Evolutionary conservation across 2,329 filamentous ascomycete species (phyloP).

Genomic region (Aureobasidium sp.): DNA sequence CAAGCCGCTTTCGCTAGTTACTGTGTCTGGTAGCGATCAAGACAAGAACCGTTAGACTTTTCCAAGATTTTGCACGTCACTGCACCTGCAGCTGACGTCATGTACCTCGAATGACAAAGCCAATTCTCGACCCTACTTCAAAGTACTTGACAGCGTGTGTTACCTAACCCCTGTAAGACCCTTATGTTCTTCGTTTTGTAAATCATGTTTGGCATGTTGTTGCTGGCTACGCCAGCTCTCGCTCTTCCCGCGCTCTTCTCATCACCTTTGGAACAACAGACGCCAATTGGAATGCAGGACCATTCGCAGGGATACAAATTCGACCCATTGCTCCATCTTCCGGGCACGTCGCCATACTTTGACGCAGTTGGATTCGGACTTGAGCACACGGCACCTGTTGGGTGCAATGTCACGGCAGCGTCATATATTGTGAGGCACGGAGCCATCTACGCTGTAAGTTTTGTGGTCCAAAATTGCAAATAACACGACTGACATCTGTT

Average conservation of each 20-base stretch:
- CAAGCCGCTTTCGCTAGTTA: too few species aligned
- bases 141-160: not conserved
- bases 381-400: constrained; percentile 39
- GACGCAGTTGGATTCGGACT: constrained; percentile 34
- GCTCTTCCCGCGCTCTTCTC: not conserved
- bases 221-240: not conserved
- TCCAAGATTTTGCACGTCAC: too few species aligned
- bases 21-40: too few species aligned
- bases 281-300: constrained; percentile 5
- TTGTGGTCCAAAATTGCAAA: not conserved
- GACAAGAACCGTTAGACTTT: too few species aligned
- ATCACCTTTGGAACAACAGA: not conserved
- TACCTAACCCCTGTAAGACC: not conserved
- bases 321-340: constrained; percentile 49
- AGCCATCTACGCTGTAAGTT: constrained; percentile 46
- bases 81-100: too few species aligned
- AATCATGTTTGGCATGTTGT: not conserved
- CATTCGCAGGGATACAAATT: constrained; percentile 31
- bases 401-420: constrained; percentile 46
- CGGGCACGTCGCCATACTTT: constrained; percentile 53
- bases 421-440: constrained; percentile 54
- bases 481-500: not conserved
- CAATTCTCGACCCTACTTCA: too few species aligned
- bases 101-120: too few species aligned
- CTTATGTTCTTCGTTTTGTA: not conserved